phyloP scores from a whole-genome alignment of 805 yeast species.

The Nematodospora valgi region DNA sequence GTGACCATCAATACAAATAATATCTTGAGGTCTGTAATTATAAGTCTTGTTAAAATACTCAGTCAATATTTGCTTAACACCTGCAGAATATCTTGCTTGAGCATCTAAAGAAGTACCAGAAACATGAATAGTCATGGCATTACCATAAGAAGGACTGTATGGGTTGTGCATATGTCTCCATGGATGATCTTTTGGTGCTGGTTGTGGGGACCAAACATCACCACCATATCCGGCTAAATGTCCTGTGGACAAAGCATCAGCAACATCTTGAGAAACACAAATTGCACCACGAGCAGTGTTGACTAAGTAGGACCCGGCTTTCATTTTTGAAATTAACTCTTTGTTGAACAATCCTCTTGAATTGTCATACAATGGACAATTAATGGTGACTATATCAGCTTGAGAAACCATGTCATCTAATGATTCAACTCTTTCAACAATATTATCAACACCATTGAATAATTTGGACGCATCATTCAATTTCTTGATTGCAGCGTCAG shows the following conservation, averaged over 20 bases:
- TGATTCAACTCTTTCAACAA: constrained; percentile 55
- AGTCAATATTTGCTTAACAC: constrained; percentile 62
- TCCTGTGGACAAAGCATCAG: constrained; percentile 67
- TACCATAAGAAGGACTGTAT: constrained; percentile 57
- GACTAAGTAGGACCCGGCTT: constrained; percentile 69
- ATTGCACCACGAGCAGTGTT: constrained; percentile 85
- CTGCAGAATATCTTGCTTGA: constrained; percentile 68
- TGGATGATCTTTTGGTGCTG: constrained; percentile 73
- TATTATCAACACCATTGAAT: constrained; percentile 48
- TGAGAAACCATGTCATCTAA: constrained; percentile 63
- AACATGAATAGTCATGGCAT: constrained; percentile 82
- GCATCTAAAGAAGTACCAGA: constrained; percentile 82
- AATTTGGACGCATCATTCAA: constrained; percentile 34
- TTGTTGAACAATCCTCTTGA: constrained; percentile 67
- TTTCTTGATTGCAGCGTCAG: constrained; percentile 45
- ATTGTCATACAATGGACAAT: constrained; percentile 72
- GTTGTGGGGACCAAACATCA: constrained; percentile 85
- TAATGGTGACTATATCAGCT: constrained; percentile 73
- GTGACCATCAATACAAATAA: constrained; percentile 67
- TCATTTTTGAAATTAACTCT: constrained; percentile 62
- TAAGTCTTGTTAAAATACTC: constrained; percentile 58
- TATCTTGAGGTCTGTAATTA: constrained; percentile 74
- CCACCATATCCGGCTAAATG: constrained; percentile 77
- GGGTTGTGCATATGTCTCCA: constrained; percentile 70
- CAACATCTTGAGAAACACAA: constrained; percentile 68